Conservation (phyloP, 768 basidiomycete genomes). For the Mycena belliarum region DNA sequence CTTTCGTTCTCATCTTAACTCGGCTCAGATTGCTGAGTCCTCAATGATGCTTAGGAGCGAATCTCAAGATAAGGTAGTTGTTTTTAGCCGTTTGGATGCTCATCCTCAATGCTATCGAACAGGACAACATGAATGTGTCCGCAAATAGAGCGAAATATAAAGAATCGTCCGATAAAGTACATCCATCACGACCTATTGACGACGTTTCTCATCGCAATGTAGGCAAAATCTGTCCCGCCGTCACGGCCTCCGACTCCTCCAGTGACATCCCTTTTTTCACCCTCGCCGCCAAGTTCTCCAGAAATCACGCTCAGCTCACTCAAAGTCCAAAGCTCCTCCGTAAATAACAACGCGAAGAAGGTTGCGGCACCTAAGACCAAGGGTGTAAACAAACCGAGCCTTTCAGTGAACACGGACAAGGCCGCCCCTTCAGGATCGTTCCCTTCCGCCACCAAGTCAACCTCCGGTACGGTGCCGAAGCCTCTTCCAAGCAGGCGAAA, state of each 20-base stretch:
- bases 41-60: too few relatives aligned
- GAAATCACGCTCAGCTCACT: slow-evolving; percentile 9
- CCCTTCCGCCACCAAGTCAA: slow-evolving; percentile 8
- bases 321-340: neutral
- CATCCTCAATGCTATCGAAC: too few relatives aligned
- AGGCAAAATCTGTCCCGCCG: neutral
- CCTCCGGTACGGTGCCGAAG: slow-evolving; percentile 16
- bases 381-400: neutral
- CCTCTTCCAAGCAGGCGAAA: slow-evolving; percentile 20
- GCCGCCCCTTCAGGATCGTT: slow-evolving; percentile 7
- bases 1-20: neutral
- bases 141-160: neutral
- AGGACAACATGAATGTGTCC: too few relatives aligned
- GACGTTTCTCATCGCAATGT: neutral
- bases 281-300: slow-evolving; percentile 11
- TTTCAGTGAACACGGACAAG: slow-evolving; percentile 1
- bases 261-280: neutral
- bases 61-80: too few relatives aligned
- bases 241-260: slow-evolving; percentile 1
- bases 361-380: neutral
- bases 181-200: neutral
- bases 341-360: neutral
- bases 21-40: too few relatives aligned
- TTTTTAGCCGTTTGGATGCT: too few relatives aligned
- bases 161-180: neutral